A percentile compares a stretch with the other conserved stretches of the same genome.
These are phyloP conservation scores for Barbarea vulgaris DNA, from an alignment of 345 rosid species.

Conservation along the genomic window DNA sequence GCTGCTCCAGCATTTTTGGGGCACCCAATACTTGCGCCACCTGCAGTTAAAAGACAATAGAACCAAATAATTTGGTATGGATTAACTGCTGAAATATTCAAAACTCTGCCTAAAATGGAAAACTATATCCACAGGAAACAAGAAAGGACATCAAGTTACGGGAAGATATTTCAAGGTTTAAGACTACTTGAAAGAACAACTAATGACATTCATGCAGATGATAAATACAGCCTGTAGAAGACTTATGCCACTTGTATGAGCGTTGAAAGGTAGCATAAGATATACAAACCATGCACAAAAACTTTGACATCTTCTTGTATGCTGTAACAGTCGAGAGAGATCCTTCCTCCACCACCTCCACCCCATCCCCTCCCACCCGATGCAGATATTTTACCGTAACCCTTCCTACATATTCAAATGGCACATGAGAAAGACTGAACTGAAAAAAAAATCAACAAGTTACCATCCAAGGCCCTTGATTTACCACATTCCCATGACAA, in stretches of 20 bases:
- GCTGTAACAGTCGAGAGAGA: conserved; percentile 93
- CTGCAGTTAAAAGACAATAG: conserved; percentile 42
- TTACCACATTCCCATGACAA: conserved; percentile 10
- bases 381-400: conserved; percentile 79
- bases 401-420: conserved; percentile 68
- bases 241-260: conserved; percentile 31
- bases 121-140: conserved; percentile 4
- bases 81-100: conserved; percentile 4
- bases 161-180: not conserved
- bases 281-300: conserved; percentile 83
- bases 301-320: conserved; percentile 88
- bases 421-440: conserved; percentile 25
- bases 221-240: conserved; percentile 12
- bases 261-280: conserved; percentile 39
- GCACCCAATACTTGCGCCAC: conserved; percentile 87
- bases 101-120: conserved; percentile 17
- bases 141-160: conserved; percentile 5
- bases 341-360: conserved; percentile 99
- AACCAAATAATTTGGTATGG: conserved; percentile 7
- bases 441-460: conserved; percentile 13
- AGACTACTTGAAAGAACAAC: conserved; percentile 12
- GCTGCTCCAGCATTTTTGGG: conserved; percentile 95
- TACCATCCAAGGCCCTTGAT: conserved; percentile 14
- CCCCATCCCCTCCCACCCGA: conserved; percentile 95
- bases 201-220: not conserved